Evolutionary conservation across 2,329 filamentous ascomycete genomes (phyloP).

Genomic region (Fusarium torulosum): DNA sequence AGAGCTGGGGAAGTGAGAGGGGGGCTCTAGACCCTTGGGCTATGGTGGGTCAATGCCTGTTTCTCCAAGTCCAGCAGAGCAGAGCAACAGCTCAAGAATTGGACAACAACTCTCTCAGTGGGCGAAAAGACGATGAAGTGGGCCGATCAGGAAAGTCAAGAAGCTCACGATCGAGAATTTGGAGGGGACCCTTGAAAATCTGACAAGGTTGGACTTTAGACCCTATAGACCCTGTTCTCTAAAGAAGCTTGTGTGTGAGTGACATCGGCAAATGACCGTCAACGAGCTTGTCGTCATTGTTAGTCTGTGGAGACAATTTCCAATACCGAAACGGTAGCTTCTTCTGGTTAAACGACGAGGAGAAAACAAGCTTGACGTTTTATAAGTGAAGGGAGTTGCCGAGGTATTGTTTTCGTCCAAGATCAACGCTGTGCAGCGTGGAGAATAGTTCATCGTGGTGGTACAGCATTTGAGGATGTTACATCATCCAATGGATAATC

Average conservation of each 20-base stretch:
- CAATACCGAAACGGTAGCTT: neutral
- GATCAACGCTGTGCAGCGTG: slow-evolving; percentile 32
- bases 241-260: neutral
- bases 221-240: neutral
- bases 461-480: slow-evolving; percentile 9
- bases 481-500: slow-evolving; percentile 21
- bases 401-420: slow-evolving; percentile 11
- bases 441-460: slow-evolving; percentile 24
- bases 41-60: slow-evolving; percentile 28
- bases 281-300: slow-evolving; percentile 29
- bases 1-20: slow-evolving; percentile 3
- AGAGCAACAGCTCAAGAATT: neutral
- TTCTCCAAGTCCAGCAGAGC: slow-evolving; percentile 7
- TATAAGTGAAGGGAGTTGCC: slow-evolving; percentile 4
- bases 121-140: slow-evolving; percentile 6
- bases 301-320: slow-evolving; percentile 4
- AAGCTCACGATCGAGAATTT: slow-evolving; percentile 22
- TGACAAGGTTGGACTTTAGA: slow-evolving; percentile 12
- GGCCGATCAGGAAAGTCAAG: slow-evolving; percentile 20
- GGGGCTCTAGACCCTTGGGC: slow-evolving; percentile 37
- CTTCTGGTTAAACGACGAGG: slow-evolving; percentile 1
- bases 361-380: slow-evolving; percentile 29
- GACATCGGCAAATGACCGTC: slow-evolving; percentile 6
- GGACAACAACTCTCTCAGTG: slow-evolving; percentile 1
- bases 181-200: slow-evolving; percentile 18